Conservation (phyloP, 1,284 basidiomycete genomes). For the Apiotrichum mycotoxinovorans region DNA sequence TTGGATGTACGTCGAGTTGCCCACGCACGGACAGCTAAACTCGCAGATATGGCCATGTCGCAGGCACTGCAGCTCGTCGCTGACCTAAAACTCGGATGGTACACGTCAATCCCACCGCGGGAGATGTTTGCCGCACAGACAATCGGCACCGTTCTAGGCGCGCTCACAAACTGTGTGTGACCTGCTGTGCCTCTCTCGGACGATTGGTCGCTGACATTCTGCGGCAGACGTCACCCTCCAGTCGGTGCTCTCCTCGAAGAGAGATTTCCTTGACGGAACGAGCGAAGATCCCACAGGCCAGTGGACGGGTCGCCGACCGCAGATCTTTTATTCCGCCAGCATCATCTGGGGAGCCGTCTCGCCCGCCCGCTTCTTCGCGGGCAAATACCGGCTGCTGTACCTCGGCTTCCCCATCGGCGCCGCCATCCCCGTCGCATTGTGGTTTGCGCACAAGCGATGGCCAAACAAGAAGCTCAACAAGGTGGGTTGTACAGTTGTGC, state of each 20-base stretch:
- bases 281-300: constrained; percentile 52
- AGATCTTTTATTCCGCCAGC: constrained; percentile 50
- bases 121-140: constrained; percentile 55
- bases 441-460: constrained; percentile 50
- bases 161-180: constrained; percentile 47
- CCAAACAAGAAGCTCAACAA: constrained; percentile 44
- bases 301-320: constrained; percentile 49
- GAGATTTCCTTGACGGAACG: constrained; percentile 46
- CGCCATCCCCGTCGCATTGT: constrained; percentile 48
- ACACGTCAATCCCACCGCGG: constrained; percentile 45
- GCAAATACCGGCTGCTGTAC: constrained; percentile 50
- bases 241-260: constrained; percentile 45
- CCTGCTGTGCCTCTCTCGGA: neutral
- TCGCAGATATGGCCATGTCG: constrained; percentile 52
- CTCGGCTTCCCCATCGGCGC: constrained; percentile 53
- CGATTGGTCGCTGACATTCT: neutral
- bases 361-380: constrained; percentile 52
- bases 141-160: constrained; percentile 52
- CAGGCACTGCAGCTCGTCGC: constrained; percentile 50
- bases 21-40: constrained; percentile 13
- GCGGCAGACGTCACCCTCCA: constrained; percentile 50
- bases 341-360: constrained; percentile 52
- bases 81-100: constrained; percentile 54
- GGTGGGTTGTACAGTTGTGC: constrained; percentile 16
- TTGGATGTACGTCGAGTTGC: constrained; percentile 31